Conservation (phyloP, 371 early-diverging fungal genomes). For the Apophysomyces sp. region DNA sequence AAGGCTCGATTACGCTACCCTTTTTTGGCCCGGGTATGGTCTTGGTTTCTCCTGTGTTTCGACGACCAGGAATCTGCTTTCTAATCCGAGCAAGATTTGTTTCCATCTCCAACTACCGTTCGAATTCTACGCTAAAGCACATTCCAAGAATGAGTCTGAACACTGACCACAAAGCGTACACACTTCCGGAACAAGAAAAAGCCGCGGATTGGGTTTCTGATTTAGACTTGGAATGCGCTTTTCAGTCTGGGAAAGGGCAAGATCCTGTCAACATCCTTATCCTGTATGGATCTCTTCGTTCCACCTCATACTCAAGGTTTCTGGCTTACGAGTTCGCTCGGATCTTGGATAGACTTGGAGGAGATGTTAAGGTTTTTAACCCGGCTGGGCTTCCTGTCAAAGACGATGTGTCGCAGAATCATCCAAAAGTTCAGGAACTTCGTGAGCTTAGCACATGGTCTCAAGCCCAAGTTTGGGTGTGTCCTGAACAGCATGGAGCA, state of each 20-base stretch:
- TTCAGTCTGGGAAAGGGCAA: conserved; percentile 11
- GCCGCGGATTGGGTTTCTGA: conserved; percentile 5
- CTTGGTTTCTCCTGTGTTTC: no score
- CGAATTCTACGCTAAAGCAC: no score
- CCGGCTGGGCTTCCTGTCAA: conserved; percentile 39
- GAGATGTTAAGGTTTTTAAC: conserved; percentile 37
- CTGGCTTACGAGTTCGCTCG: conserved; percentile 41
- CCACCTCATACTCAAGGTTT: conserved; percentile 36
- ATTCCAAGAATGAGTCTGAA: no score
- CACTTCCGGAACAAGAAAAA: background rate
- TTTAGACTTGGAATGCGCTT: conserved; percentile 8
- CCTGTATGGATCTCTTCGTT: conserved; percentile 39
- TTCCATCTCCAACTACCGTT: no score
- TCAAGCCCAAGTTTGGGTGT: conserved; percentile 45
- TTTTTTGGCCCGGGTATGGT: no score
- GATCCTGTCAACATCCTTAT: conserved; percentile 33
- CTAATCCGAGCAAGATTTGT: no score
- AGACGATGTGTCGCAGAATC: conserved; percentile 38
- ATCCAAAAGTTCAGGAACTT: conserved; percentile 41
- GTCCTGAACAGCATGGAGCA: conserved; percentile 43
- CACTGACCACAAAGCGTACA: background rate
- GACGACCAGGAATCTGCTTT: no score
- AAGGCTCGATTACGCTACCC: no score
- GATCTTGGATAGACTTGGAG: conserved; percentile 38
- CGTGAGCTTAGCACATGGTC: conserved; percentile 40